phyloP scores from a whole-genome alignment of 1,284 basidiomycete genomes.

The Apiotrichum brassicae region DNA sequence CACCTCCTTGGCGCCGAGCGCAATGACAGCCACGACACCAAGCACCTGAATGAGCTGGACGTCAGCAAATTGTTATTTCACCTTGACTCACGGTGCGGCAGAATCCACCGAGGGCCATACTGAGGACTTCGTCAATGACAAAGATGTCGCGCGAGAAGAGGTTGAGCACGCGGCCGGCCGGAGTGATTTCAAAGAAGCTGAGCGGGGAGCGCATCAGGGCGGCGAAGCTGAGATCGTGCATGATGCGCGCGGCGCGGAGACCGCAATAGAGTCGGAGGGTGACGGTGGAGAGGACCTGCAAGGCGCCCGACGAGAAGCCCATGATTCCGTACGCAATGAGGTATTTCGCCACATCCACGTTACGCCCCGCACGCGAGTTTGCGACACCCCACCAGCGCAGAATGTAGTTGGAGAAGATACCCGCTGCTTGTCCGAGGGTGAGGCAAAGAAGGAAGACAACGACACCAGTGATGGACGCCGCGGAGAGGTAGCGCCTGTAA shows the following conservation, averaged over 20 bases:
- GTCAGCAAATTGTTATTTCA: slow-evolving; percentile 7
- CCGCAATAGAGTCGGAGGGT: slow-evolving; percentile 74
- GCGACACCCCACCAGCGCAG: slow-evolving; percentile 73
- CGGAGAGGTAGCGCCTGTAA: slow-evolving; percentile 70
- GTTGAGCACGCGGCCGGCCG: slow-evolving; percentile 56
- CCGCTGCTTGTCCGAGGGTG: slow-evolving; percentile 48
- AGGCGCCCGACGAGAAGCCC: slow-evolving; percentile 52
- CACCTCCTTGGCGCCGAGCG: slow-evolving; percentile 73
- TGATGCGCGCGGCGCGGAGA: slow-evolving; percentile 62
- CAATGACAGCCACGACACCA: slow-evolving; percentile 74
- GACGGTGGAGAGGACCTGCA: slow-evolving; percentile 56
- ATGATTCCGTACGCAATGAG: slow-evolving; percentile 47
- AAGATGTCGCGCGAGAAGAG: slow-evolving; percentile 89
- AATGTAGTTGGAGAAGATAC: slow-evolving; percentile 58
- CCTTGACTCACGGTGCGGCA: slow-evolving; percentile 52
- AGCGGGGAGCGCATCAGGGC: slow-evolving; percentile 75
- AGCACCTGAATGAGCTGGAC: slow-evolving; percentile 48
- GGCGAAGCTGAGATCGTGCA: slow-evolving; percentile 60
- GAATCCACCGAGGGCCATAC: slow-evolving; percentile 62
- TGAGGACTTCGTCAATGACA: slow-evolving; percentile 76
- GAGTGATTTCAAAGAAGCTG: slow-evolving; percentile 80
- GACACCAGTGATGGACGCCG: slow-evolving; percentile 70
- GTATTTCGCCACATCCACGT: slow-evolving; percentile 46
- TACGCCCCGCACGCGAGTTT: slow-evolving; percentile 62
- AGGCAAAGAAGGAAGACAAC: slow-evolving; percentile 59